phyloP scores from a whole-genome alignment of 2,329 filamentous ascomycete species.

The Ceratocystis papillata region DNA sequence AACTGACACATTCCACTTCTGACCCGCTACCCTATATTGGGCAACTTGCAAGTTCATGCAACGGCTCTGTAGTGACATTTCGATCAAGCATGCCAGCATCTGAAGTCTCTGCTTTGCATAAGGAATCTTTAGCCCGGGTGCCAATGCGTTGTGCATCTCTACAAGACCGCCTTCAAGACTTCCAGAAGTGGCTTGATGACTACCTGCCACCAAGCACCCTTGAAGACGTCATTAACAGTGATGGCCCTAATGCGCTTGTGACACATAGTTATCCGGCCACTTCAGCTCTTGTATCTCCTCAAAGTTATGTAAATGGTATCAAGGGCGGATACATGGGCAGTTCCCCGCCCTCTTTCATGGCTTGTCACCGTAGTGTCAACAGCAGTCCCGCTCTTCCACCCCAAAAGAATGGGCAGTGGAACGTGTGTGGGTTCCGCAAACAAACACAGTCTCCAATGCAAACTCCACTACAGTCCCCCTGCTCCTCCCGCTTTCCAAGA shows the following conservation, averaged over 20 bases:
- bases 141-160: conserved; percentile 16
- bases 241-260: not conserved
- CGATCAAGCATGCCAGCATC: not conserved
- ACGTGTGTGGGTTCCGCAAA: not conserved
- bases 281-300: not conserved
- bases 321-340: not conserved
- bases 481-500: not conserved
- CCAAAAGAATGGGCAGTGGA: not conserved
- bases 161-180: conserved; percentile 23
- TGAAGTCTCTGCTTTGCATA: not conserved
- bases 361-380: not conserved
- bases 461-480: not conserved
- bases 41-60: not conserved
- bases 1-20: not conserved
- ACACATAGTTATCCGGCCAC: not conserved
- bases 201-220: conserved; percentile 17
- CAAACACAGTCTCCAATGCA: not conserved
- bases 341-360: not conserved
- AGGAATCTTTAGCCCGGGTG: not conserved
- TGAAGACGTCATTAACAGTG: not conserved
- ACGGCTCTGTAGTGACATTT: not conserved
- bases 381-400: not conserved
- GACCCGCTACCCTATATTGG: not conserved
- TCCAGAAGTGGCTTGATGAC: conserved; percentile 25
- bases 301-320: not conserved